A percentile compares a stretch with the other conserved stretches of the same genome.
These are phyloP conservation scores for Corchorus capsularis DNA, from an alignment of 345 rosid genomes.

Conservation along the genomic window DNA sequence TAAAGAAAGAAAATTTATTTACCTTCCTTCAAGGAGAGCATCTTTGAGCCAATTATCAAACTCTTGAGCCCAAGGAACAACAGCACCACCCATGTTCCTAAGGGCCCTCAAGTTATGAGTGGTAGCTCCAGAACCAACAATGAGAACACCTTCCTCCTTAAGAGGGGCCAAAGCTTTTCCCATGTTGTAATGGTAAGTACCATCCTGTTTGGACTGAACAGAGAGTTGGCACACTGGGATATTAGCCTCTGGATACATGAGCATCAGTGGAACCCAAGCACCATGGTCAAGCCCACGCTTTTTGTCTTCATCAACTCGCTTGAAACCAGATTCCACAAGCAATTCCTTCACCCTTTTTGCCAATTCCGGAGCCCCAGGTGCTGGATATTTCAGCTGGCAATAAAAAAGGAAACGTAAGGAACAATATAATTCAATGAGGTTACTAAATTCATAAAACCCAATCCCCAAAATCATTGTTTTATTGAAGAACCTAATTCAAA, in stretches of 20 bases:
- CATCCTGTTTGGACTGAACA: constrained; percentile 57
- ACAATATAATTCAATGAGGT: not conserved
- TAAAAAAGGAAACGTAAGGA: not conserved
- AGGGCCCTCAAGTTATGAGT: constrained; percentile 72
- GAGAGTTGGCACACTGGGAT: constrained; percentile 90
- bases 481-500: not conserved
- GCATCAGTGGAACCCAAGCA: constrained; percentile 91
- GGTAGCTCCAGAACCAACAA: constrained; percentile 84
- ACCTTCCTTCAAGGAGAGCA: constrained; percentile 88
- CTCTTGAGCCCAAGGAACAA: constrained; percentile 68
- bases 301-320: constrained; percentile 59
- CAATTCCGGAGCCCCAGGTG: constrained; percentile 87
- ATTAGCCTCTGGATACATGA: constrained; percentile 92
- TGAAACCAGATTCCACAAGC: constrained; percentile 53
- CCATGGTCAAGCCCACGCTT: constrained; percentile 92
- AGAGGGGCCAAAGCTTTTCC: constrained; percentile 89
- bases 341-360: constrained; percentile 78
- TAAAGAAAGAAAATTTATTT: not conserved
- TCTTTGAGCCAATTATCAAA: constrained; percentile 89
- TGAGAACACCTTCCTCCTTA: constrained; percentile 82
- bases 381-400: constrained; percentile 72
- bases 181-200: constrained; percentile 72
- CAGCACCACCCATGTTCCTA: constrained; percentile 4
- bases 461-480: not conserved
- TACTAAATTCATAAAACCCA: not conserved